Conservation (phyloP, 2,329 filamentous ascomycete genomes). For the Botrytis galanthina region DNA sequence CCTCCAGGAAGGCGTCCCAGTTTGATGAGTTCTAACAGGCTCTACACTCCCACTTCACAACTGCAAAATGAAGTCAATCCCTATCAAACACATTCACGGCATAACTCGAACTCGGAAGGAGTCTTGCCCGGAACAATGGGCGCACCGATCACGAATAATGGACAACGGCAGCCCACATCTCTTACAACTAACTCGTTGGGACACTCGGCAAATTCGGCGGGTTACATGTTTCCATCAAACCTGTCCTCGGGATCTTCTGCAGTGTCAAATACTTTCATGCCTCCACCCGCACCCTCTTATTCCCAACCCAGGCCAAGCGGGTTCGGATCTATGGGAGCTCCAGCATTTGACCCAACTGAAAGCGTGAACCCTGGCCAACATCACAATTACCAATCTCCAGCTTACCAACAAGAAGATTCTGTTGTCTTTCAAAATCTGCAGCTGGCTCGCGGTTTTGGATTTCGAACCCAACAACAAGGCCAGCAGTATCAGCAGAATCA, state of each 20-base stretch:
- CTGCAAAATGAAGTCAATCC: conserved; percentile 7
- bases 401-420: neutral
- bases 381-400: neutral
- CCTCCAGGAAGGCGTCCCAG: conserved; percentile 27
- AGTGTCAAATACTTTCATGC: neutral
- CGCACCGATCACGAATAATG: conserved; percentile 1
- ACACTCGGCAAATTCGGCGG: neutral
- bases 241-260: neutral
- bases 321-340: neutral
- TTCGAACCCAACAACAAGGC: neutral
- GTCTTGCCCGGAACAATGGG: conserved; percentile 13
- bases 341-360: neutral
- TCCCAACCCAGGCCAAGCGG: neutral
- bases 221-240: neutral
- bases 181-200: neutral
- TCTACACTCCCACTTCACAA: conserved; percentile 9
- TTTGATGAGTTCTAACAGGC: conserved; percentile 31
- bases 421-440: neutral
- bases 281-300: neutral
- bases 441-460: neutral
- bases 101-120: conserved; percentile 8
- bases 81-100: neutral
- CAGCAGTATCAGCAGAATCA: neutral
- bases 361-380: neutral
- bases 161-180: neutral